phyloP scores from a whole-genome alignment of 805 yeast genomes.

The Cyberlindnera nakhonratchasimensis region DNA sequence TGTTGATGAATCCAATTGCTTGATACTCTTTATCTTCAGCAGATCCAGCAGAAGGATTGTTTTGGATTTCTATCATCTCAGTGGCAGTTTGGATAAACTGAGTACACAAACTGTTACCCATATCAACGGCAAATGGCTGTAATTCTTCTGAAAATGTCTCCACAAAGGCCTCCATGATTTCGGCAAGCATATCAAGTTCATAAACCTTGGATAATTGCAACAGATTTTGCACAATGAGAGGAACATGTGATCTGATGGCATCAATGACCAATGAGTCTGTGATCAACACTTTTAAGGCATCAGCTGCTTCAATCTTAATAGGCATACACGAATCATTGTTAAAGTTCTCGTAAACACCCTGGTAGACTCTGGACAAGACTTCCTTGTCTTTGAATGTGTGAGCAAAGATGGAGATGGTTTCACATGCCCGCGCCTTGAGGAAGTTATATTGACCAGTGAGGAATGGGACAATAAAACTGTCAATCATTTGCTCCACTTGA shows the following conservation, averaged over 20 bases:
- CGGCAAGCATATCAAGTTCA: slow-evolving; percentile 81
- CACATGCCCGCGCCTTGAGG: slow-evolving; percentile 72
- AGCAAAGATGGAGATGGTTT: slow-evolving; percentile 45
- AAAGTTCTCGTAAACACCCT: slow-evolving; percentile 39
- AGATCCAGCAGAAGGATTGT: slow-evolving; percentile 20
- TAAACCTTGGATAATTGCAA: slow-evolving; percentile 72
- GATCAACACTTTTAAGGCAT: slow-evolving; percentile 79
- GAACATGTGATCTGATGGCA: slow-evolving; percentile 67
- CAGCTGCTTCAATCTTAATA: slow-evolving; percentile 80
- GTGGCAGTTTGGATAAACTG: slow-evolving; percentile 58
- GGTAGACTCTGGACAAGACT: slow-evolving; percentile 38
- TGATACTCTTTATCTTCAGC: slow-evolving; percentile 62
- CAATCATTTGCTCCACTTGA: slow-evolving; percentile 69
- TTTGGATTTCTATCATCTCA: slow-evolving; percentile 46
- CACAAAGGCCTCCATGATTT: slow-evolving; percentile 94
- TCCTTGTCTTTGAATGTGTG: slow-evolving; percentile 34
- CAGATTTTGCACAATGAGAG: slow-evolving; percentile 77
- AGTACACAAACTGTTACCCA: slow-evolving; percentile 55
- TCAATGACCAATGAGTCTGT: slow-evolving; percentile 65
- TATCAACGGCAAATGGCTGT: slow-evolving; percentile 78
- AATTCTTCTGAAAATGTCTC: slow-evolving; percentile 82
- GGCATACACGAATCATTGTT: slow-evolving; percentile 53
- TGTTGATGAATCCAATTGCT: slow-evolving; percentile 62
- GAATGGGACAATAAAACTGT: slow-evolving; percentile 65
- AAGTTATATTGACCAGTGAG: slow-evolving; percentile 61